A percentile compares a stretch with the other conserved stretches of the same genome.
Conservation (phyloP, 805 yeast genomes). For the Hanseniaspora mollemarum region DNA sequence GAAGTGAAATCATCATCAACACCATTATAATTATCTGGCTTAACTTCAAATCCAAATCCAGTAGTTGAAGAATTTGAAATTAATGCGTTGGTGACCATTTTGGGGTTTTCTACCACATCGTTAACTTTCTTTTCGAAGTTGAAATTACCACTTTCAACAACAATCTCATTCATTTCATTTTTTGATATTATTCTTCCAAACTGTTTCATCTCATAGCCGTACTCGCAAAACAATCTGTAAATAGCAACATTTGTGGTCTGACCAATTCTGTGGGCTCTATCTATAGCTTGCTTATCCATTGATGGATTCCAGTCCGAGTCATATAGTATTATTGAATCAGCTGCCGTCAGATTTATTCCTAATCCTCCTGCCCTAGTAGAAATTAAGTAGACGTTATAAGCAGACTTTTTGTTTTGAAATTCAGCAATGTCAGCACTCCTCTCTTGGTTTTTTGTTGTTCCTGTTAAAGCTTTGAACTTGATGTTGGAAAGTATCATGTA, state of each 20-base stretch:
- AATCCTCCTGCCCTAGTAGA: constrained; percentile 93
- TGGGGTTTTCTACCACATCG: constrained; percentile 26
- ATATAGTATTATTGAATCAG: constrained; percentile 80
- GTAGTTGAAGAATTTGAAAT: constrained; percentile 33
- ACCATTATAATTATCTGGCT: constrained; percentile 22
- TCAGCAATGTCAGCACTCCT: constrained; percentile 51
- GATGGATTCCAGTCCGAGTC: constrained; percentile 98
- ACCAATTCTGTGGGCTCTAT: constrained; percentile 87
- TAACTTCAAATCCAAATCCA: constrained; percentile 25
- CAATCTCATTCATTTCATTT: constrained; percentile 63
- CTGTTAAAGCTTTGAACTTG: constrained; percentile 57
- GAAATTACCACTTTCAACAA: constrained; percentile 55
- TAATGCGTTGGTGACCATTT: constrained; percentile 32
- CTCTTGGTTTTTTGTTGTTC: constrained; percentile 52
- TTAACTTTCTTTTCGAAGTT: constrained; percentile 34
- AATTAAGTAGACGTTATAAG: constrained; percentile 47
- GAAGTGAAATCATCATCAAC: constrained; percentile 18
- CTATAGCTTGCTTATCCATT: constrained; percentile 93
- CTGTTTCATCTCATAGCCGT: constrained; percentile 75
- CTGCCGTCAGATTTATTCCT: constrained; percentile 74
- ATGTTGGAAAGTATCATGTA: constrained; percentile 47
- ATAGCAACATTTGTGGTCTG: constrained; percentile 75
- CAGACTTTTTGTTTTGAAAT: constrained; percentile 28
- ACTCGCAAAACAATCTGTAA: constrained; percentile 61
- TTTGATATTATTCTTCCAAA: constrained; percentile 71